These are phyloP conservation scores for Zizania palustris DNA, from an alignment of 202 grass and related monocot species.

Conservation along the genomic window DNA sequence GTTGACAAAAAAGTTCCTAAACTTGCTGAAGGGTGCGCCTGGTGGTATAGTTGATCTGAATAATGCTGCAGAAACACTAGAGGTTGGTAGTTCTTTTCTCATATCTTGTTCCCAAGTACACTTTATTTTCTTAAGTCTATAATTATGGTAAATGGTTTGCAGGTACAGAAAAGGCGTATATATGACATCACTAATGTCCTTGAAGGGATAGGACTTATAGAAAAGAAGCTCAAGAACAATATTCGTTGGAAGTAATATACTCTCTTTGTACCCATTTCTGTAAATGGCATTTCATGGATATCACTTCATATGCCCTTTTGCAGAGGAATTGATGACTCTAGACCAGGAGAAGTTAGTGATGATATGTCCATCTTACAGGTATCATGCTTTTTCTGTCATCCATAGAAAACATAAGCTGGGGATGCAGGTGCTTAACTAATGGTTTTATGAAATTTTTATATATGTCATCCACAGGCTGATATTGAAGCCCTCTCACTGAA, in stretches of 20 bases:
- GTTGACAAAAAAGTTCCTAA: conserved; percentile 81
- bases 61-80: conserved; percentile 76
- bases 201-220: conserved; percentile 88
- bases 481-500: conserved; percentile 69
- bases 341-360: conserved; percentile 64
- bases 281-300: conserved; percentile 22
- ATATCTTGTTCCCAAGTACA: conserved; percentile 12
- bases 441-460: conserved; percentile 15
- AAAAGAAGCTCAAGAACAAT: conserved; percentile 90
- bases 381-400: not conserved
- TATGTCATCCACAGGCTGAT: conserved; percentile 66
- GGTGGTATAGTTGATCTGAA: conserved; percentile 87
- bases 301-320: conserved; percentile 34
- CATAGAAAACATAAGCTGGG: conserved; percentile 12
- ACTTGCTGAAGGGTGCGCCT: conserved; percentile 75
- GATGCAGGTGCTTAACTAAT: conserved; percentile 33
- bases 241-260: conserved; percentile 86
- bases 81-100: conserved; percentile 50
- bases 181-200: conserved; percentile 99
- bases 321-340: conserved; percentile 67
- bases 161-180: conserved; percentile 93
- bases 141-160: conserved; percentile 26
- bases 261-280: conserved; percentile 7
- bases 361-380: conserved; percentile 77
- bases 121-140: conserved; percentile 28